Conservation (phyloP, 441 rosid species). For the Flueggea neowawraea region DNA sequence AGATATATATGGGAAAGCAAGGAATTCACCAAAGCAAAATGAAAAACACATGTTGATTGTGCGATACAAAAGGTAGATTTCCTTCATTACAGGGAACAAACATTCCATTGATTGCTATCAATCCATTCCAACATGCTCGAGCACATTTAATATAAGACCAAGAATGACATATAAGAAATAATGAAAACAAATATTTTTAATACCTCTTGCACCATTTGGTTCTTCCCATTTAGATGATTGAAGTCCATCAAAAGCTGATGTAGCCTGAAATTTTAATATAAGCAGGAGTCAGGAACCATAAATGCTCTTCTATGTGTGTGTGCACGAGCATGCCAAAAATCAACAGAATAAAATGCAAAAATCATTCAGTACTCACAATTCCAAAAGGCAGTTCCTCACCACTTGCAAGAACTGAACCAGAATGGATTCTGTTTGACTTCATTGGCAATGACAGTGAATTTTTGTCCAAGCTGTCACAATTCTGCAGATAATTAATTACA, state of each 20-base stretch:
- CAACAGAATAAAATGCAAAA: constrained; percentile 2
- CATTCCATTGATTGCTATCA: too few species aligned
- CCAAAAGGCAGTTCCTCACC: constrained; percentile 94
- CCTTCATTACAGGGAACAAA: too few species aligned
- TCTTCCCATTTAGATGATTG: constrained; percentile 90
- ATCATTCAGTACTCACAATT: constrained; percentile 54
- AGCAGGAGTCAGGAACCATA: constrained; percentile 8
- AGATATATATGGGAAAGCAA: too few species aligned
- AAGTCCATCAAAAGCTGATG: constrained; percentile 95
- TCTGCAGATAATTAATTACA: constrained; percentile 36
- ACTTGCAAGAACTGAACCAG: constrained; percentile 88
- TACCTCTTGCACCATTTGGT: constrained; percentile 96
- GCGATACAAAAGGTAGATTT: too few species aligned
- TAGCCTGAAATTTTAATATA: constrained; percentile 52
- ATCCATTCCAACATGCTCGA: too few species aligned
- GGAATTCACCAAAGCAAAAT: too few species aligned
- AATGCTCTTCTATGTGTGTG: background rate
- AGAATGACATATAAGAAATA: background rate
- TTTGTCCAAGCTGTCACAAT: constrained; percentile 31
- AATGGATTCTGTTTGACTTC: constrained; percentile 71
- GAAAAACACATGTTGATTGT: too few species aligned
- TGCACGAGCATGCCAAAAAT: background rate
- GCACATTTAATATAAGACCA: too few species aligned
- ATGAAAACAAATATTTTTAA: background rate
- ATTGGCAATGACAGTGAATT: constrained; percentile 53